Evolutionary conservation across 2,329 filamentous ascomycete genomes (phyloP).

Genomic region (Penicillium sp.): DNA sequence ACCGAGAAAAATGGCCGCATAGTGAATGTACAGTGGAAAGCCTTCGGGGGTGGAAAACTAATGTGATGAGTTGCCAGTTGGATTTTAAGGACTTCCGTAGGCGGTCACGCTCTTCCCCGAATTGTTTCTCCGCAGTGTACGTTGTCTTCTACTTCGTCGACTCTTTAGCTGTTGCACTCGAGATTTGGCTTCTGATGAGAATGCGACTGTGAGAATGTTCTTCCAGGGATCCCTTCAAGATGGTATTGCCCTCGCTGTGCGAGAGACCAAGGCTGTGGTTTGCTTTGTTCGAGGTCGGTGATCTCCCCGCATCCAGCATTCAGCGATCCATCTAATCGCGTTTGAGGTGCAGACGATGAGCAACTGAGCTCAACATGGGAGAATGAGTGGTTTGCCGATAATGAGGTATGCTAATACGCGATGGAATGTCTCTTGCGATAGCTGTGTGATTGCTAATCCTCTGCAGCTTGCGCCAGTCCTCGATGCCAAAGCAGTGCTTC

Average conservation of each 20-base stretch:
- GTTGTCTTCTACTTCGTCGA: background rate
- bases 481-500: slow-evolving; percentile 58
- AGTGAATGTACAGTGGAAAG: background rate
- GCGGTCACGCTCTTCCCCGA: slow-evolving; percentile 26
- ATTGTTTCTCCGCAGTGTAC: slow-evolving; percentile 17
- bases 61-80: slow-evolving; percentile 6
- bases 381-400: slow-evolving; percentile 55
- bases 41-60: background rate
- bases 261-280: slow-evolving; percentile 69
- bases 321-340: slow-evolving; percentile 11
- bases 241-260: slow-evolving; percentile 70
- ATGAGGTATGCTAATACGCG: slow-evolving; percentile 44
- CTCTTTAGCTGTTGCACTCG: background rate
- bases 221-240: slow-evolving; percentile 73
- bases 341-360: slow-evolving; percentile 54
- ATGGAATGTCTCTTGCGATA: background rate
- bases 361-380: slow-evolving; percentile 70
- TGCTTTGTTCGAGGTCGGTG: slow-evolving; percentile 74
- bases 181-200: background rate
- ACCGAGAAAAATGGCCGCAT: slow-evolving; percentile 31
- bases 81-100: slow-evolving; percentile 15
- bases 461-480: slow-evolving; percentile 54
- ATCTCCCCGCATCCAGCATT: slow-evolving; percentile 15
- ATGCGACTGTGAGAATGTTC: slow-evolving; percentile 58
- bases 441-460: slow-evolving; percentile 9